Percentiles rank a stretch among this genome's conserved stretches.
These are phyloP conservation scores for Nitzschia sp. DNA, from an alignment of 108 stramenopile species.

Conservation along the genomic window DNA sequence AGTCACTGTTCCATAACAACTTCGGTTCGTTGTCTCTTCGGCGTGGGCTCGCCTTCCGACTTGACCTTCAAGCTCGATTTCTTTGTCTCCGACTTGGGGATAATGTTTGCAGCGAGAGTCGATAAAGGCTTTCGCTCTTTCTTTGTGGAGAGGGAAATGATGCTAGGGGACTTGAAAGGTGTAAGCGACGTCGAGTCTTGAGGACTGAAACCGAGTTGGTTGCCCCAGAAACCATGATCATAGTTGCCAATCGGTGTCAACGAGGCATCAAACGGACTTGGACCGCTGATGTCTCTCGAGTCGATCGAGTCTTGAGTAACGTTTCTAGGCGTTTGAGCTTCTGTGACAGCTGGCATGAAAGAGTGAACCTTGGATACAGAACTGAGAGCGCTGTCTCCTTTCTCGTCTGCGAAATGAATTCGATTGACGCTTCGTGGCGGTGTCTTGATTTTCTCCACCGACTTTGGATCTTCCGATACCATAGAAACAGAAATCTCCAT, in stretches of 20 bases:
- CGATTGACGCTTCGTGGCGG: conserved; percentile 18
- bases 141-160: conserved; percentile 1
- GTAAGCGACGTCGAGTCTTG: conserved; percentile 16
- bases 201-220: conserved; percentile 38
- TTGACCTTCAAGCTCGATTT: conserved; percentile 3
- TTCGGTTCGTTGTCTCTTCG: conserved; percentile 29
- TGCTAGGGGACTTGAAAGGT: conserved; percentile 30
- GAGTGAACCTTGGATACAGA: conserved; percentile 18
- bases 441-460: not conserved
- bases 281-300: conserved; percentile 17
- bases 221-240: conserved; percentile 26
- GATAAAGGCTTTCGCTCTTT: conserved; percentile 22
- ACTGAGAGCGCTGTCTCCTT: conserved; percentile 1
- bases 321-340: conserved; percentile 25
- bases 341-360: conserved; percentile 14
- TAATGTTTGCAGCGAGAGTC: conserved; percentile 13
- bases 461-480: conserved; percentile 3
- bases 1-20: not conserved
- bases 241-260: conserved; percentile 37
- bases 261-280: conserved; percentile 33
- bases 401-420: conserved; percentile 36
- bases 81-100: conserved; percentile 22
- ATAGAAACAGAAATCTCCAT: not conserved
- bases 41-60: conserved; percentile 11
- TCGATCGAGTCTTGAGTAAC: conserved; percentile 31